phyloP scores from a whole-genome alignment of 2,329 filamentous ascomycete species.

The Sporothrix euskadiensis region DNA sequence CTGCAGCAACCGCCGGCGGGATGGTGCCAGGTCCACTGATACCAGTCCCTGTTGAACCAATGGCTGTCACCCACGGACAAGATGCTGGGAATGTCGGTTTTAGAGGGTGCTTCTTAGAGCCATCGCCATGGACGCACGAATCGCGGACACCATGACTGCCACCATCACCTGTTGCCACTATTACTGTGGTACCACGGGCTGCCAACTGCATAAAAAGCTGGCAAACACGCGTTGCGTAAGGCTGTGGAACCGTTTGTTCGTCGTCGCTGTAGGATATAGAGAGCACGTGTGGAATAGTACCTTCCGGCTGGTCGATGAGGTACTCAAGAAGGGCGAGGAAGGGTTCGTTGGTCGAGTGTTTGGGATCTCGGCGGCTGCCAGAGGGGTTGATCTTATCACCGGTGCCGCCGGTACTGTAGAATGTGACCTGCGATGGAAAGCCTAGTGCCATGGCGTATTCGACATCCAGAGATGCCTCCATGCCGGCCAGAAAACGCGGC shows the following conservation, averaged over 20 bases:
- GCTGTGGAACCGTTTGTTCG: constrained; percentile 54
- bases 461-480: constrained; percentile 52
- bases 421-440: constrained; percentile 48
- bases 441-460: constrained; percentile 51
- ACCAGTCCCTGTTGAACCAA: constrained; percentile 56
- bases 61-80: constrained; percentile 67
- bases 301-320: constrained; percentile 48
- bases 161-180: constrained; percentile 55
- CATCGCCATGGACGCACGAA: constrained; percentile 60
- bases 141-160: constrained; percentile 52
- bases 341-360: constrained; percentile 52
- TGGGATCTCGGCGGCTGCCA: constrained; percentile 37
- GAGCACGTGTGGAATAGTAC: constrained; percentile 55
- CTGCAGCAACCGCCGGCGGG: constrained; percentile 41
- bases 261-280: constrained; percentile 61
- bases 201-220: constrained; percentile 55
- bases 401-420: constrained; percentile 49
- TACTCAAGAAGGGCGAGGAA: constrained; percentile 57
- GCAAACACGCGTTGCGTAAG: constrained; percentile 56
- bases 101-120: constrained; percentile 55
- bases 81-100: constrained; percentile 64
- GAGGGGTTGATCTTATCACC: constrained; percentile 45
- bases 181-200: constrained; percentile 53
- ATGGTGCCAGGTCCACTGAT: constrained; percentile 32
- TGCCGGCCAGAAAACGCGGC: constrained; percentile 39